Evolutionary conservation across 768 basidiomycete genomes (phyloP).

Genomic region (Harrya chromipes): DNA sequence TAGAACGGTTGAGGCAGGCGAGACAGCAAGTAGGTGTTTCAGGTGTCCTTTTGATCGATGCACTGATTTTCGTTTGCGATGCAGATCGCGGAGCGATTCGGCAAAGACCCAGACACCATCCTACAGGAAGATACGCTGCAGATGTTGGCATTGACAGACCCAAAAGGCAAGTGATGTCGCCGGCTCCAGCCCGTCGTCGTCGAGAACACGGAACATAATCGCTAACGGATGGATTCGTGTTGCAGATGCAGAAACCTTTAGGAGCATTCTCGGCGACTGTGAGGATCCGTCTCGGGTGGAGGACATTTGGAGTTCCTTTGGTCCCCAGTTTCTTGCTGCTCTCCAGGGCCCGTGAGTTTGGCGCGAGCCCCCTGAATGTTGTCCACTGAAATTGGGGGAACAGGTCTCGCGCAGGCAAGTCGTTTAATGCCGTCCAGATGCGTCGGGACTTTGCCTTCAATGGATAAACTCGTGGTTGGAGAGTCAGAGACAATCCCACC

Average conservation of each 20-base stretch:
- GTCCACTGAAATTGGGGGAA: not conserved
- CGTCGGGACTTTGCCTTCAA: conserved; percentile 33
- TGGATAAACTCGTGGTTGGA: conserved; percentile 13
- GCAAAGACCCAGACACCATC: conserved; percentile 6
- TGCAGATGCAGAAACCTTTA: conserved; percentile 16
- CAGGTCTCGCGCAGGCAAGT: conserved; percentile 1
- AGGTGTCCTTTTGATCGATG: not conserved
- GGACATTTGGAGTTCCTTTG: conserved; percentile 21
- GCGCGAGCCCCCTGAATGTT: not conserved
- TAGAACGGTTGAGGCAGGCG: conserved; percentile 18
- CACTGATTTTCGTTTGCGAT: not conserved
- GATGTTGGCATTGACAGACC: conserved; percentile 17
- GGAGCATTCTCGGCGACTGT: conserved; percentile 13
- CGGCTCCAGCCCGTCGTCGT: no score
- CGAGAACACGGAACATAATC: no score
- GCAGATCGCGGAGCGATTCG: conserved; percentile 15
- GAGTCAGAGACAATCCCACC: no score
- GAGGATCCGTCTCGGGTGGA: conserved; percentile 13
- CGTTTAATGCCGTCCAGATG: conserved; percentile 26
- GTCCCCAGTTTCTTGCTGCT: conserved; percentile 17
- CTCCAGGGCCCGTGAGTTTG: conserved; percentile 15
- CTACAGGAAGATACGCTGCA: conserved; percentile 27
- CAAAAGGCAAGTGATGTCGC: conserved; percentile 13
- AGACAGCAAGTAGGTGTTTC: conserved; percentile 17
- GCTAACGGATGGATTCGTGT: not conserved